Evolutionary conservation across 2,329 filamentous ascomycete species (phyloP).

Genomic region (Ceratocystis ficicola): DNA sequence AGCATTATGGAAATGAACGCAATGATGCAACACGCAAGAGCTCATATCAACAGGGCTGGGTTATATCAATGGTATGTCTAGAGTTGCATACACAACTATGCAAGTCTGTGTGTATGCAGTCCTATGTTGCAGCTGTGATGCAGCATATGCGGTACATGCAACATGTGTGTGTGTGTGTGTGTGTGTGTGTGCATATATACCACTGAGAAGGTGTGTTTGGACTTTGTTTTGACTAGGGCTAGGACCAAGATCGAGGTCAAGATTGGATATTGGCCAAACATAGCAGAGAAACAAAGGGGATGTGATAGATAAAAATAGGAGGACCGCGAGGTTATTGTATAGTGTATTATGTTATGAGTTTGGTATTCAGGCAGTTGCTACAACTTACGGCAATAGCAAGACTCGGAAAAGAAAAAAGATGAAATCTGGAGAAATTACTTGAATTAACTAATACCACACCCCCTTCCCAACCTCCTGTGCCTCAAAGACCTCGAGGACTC

Average conservation of each 20-base stretch:
- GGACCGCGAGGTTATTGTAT: not conserved
- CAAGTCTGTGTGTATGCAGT: not conserved
- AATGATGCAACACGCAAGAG: not conserved
- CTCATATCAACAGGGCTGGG: not conserved
- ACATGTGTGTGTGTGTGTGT: slow-evolving; percentile 2
- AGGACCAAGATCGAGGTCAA: not conserved
- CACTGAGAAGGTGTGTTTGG: not conserved
- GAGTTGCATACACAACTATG: not conserved
- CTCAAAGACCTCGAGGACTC: not conserved
- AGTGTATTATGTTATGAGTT: too few relatives aligned
- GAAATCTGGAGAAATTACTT: not conserved
- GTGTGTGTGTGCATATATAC: not conserved
- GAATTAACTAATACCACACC: not conserved
- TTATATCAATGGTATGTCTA: not conserved
- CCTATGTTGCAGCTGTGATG: not conserved
- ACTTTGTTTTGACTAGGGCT: not conserved
- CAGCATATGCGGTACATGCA: not conserved
- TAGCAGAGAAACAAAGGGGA: not conserved
- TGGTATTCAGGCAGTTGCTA: too few relatives aligned
- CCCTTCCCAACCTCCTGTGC: not conserved
- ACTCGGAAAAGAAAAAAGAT: not conserved
- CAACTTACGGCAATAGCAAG: not conserved
- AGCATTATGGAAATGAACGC: not conserved
- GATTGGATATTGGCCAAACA: not conserved
- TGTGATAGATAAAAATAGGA: not conserved